Conservation (phyloP, 2,329 filamentous ascomycete species). For the Aspergillus novoparasiticus region DNA sequence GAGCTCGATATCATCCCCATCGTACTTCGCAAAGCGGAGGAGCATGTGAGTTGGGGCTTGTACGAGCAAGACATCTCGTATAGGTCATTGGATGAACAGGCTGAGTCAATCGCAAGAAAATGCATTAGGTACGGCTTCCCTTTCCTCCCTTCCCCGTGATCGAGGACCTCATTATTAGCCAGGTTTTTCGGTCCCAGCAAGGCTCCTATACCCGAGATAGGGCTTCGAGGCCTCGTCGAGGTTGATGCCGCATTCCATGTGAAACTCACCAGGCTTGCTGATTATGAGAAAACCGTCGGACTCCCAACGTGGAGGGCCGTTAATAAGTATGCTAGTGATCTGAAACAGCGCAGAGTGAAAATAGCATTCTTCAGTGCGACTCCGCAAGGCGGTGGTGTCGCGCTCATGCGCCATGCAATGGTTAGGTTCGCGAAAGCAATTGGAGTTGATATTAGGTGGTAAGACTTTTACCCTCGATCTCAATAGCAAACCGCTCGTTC, state of each 20-base stretch:
- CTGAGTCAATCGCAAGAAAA: no score
- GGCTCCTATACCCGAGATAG: neutral
- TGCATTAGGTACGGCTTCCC: no score
- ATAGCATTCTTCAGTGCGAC: constrained; percentile 77
- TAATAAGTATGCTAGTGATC: constrained; percentile 60
- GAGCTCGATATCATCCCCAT: no score
- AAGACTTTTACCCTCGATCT: constrained; percentile 33
- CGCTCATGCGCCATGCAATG: constrained; percentile 73
- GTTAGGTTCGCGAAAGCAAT: constrained; percentile 68
- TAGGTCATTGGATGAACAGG: no score
- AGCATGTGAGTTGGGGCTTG: no score
- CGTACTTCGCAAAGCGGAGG: no score
- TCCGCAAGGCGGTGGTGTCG: constrained; percentile 74
- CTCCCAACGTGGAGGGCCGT: constrained; percentile 64
- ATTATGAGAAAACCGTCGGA: constrained; percentile 62
- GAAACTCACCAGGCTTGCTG: constrained; percentile 55
- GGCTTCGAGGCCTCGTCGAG: constrained; percentile 59
- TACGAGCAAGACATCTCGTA: no score
- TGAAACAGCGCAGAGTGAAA: constrained; percentile 64
- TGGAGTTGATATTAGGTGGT: constrained; percentile 72
- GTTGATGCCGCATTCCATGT: constrained; percentile 66
- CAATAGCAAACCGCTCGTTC: no score
- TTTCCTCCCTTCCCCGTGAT: no score
- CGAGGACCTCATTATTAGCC: no score
- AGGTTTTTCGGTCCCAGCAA: no score